Base-by-base conservation (phyloP, 1,284 basidiomycete genomes). In the Marasmius sp. region DNA sequence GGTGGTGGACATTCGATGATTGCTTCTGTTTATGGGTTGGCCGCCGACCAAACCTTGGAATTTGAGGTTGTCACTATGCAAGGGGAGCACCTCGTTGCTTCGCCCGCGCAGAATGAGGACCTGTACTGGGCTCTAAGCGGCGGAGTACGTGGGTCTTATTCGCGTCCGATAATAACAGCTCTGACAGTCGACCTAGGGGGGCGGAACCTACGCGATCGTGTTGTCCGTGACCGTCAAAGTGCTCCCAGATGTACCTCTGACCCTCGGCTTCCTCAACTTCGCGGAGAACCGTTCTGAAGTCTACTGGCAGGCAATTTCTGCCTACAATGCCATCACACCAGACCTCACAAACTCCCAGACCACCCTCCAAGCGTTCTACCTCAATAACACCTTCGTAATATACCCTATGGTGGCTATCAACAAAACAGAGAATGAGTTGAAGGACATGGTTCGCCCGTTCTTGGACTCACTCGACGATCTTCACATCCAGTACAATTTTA, bases 231-330 rank as follows among this genome's bases (percentile, higher is more conserved):
- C 47, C 4, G 18, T 48, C 12, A 58, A 49, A 37, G 45, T 45
- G 14, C 55, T 62, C 38, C 61, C 61, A 39, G 67, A 68, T 38
- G 36, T 56, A 14, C 65, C 65, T 22, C n/a, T 65, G 3, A 62
- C 55, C 1, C 41, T 57, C 11, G 65, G 62, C 2, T 33, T 47
- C 4, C 12, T 65, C 34, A 53, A 56, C 34, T 67, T 65, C 58
- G 61, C 60, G 10, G 58, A 53, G 8, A 36, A 64, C 1, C 54
- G 60, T 14, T n/a, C 49, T 14, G 66, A 65, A 10, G 58, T 53
- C 16, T 66, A 57, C 27, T 67, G 66, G 65, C 22, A 58, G 22
- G 66, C 58, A 11, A 61, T 66, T 51, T 54, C 54, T 6, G 63
- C 65, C 2, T 67, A 61, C 39, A 55, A 58, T 6, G 50, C 50